Evolutionary conservation across 495 filamentous ascomycete genomes (phyloP).

Genomic region (Penicillium lagena): DNA sequence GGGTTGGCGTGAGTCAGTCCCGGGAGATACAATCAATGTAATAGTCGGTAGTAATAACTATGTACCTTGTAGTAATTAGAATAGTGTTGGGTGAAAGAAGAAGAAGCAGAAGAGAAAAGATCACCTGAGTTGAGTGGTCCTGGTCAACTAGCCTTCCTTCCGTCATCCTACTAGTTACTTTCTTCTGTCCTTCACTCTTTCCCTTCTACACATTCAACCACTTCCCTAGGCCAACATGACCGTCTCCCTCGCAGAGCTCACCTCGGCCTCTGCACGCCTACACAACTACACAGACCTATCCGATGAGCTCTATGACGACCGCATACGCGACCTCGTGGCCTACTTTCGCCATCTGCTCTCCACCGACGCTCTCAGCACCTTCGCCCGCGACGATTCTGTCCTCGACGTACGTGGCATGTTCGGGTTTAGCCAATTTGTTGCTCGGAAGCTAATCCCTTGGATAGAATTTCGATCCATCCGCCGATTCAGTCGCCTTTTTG

Average conservation of each 20-base stretch:
- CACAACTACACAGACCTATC: slow-evolving; percentile 1
- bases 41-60: no score
- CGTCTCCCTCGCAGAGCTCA: slow-evolving; percentile 4
- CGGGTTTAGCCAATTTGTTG: background rate
- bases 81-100: no score
- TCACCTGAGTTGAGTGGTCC: no score
- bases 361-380: slow-evolving; percentile 7
- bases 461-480: slow-evolving; percentile 35
- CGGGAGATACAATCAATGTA: background rate
- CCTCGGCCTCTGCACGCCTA: slow-evolving; percentile 8
- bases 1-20: background rate
- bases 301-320: slow-evolving; percentile 22
- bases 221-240: slow-evolving; percentile 2
- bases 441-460: background rate
- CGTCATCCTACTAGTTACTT: background rate
- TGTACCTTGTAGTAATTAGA: no score
- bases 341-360: slow-evolving; percentile 15
- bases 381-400: slow-evolving; percentile 11
- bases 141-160: background rate
- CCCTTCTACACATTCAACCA: no score
- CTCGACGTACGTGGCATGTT: slow-evolving; percentile 22
- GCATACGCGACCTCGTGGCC: slow-evolving; percentile 20
- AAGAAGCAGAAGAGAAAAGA: no score
- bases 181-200: background rate
- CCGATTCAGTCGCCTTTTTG: slow-evolving; percentile 38